Base-by-base conservation (phyloP, 345 rosid species). In the Euclidium syriacum region DNA sequence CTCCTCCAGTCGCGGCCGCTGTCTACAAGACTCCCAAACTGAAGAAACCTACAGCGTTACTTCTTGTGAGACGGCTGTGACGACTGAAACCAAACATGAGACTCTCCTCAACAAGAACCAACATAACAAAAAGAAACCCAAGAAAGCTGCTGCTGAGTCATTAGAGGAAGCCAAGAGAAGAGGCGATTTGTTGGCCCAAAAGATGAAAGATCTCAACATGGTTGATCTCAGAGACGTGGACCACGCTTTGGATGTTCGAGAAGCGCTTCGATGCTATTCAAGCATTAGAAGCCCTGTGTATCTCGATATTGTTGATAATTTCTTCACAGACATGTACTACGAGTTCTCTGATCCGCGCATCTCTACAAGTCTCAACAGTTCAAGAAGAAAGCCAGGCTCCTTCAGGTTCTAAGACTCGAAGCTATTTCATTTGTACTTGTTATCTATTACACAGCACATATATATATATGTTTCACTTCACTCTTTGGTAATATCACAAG, bases 121-220 rank as follows among this genome's bases (percentile, higher is more conserved):
- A 4, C 30, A 46, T 59, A 77, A 46, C 57, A 77, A 70, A 75
- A 71, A 65, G 40, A 69, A 63, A 51, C 73, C 51, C 34, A 75
- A 67, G 70, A 75, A 46, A 65, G 68, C 36, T 57, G 62, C 40
- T 65, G 58, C 54, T 5, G 50, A 36, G 23, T 17, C 56, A 50
- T 40, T 44, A 10, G 58, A 58, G 58, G 62, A 52, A 25, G 58
- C 65, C 0, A 58, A 57, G 62, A 68, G 68, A 18, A 78, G 67
- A 68, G 87, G 77, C 14, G 74, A 76, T 67, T 74, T 44, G 55
- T 36, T 94, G 68, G 88, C 88, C 1, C 74, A 75, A 70, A 94
- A 84, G 85, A 84, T 94, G 95, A 90, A 83, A 71, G 88, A 85
- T 57, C 52, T 94, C 69, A 95, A 87, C 72, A 83, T 84, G 96